Evolutionary conservation across 2,329 filamentous ascomycete genomes (phyloP).

Genomic region (Fusarium nelsonii): DNA sequence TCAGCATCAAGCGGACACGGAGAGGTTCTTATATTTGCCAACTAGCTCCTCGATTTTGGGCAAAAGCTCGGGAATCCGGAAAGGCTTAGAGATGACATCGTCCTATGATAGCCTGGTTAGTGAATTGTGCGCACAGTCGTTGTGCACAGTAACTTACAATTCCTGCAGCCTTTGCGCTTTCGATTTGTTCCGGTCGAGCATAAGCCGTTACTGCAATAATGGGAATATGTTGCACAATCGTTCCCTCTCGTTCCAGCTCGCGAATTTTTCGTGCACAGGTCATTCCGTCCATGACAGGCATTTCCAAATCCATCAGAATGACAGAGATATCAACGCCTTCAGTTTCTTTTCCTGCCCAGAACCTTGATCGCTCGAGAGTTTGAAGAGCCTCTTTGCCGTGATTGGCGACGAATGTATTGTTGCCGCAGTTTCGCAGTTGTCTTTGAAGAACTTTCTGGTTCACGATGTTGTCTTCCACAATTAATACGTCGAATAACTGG

Average conservation of each 20-base stretch:
- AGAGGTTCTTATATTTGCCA: slow-evolving; percentile 54
- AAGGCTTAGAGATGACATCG: slow-evolving; percentile 83
- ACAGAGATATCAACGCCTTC: slow-evolving; percentile 70
- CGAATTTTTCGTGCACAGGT: slow-evolving; percentile 78
- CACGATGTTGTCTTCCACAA: slow-evolving; percentile 76
- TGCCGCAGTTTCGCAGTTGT: slow-evolving; percentile 71
- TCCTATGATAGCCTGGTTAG: slow-evolving; percentile 60
- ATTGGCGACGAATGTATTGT: slow-evolving; percentile 72
- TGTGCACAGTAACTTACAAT: slow-evolving; percentile 67
- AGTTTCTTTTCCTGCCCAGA: slow-evolving; percentile 64
- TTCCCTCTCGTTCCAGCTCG: slow-evolving; percentile 72
- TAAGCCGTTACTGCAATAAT: slow-evolving; percentile 89
- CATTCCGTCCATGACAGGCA: slow-evolving; percentile 87
- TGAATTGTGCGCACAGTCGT: background rate
- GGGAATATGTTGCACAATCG: slow-evolving; percentile 74
- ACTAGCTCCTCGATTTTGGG: slow-evolving; percentile 73
- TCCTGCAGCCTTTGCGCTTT: slow-evolving; percentile 76
- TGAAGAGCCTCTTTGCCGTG: slow-evolving; percentile 74
- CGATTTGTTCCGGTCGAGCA: slow-evolving; percentile 79
- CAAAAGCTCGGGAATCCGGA: slow-evolving; percentile 77
- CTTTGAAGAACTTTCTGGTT: slow-evolving; percentile 74
- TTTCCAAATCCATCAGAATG: slow-evolving; percentile 84
- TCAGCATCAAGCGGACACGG: slow-evolving; percentile 37
- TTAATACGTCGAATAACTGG: slow-evolving; percentile 67
- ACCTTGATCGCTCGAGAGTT: slow-evolving; percentile 66